Percentiles rank a stretch among this genome's conserved stretches.
phyloP scores from a whole-genome alignment of 1,139 yeast species.

The Suhomyces panamericanus region DNA sequence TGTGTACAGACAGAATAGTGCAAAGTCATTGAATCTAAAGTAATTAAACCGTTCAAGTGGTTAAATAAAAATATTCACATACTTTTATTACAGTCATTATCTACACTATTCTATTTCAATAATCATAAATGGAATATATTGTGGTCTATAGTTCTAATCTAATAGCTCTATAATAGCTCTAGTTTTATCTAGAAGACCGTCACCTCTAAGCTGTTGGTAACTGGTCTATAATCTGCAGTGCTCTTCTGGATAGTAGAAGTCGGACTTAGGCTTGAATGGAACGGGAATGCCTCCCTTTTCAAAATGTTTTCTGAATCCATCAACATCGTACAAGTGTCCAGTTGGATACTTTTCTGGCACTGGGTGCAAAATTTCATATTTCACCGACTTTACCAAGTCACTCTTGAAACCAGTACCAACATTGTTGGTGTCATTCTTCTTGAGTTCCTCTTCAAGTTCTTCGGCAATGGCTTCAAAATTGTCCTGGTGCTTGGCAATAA shows the following conservation, averaged over 20 bases:
- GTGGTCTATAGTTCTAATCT: no score
- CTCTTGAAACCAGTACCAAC: slow-evolving; percentile 10
- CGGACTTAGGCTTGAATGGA: slow-evolving; percentile 34
- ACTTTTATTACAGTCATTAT: no score
- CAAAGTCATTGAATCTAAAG: no score
- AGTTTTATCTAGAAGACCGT: no score
- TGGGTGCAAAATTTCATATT: slow-evolving; percentile 19
- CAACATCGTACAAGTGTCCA: slow-evolving; percentile 25
- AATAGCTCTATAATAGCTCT: no score
- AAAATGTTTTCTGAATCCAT: slow-evolving; percentile 27
- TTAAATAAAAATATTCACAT: no score
- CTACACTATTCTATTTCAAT: no score
- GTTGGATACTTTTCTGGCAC: slow-evolving; percentile 32
- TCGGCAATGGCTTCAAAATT: slow-evolving; percentile 20
- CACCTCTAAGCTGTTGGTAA: neutral
- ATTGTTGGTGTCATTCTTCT: slow-evolving; percentile 3
- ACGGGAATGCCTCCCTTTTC: slow-evolving; percentile 31
- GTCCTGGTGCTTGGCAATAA: slow-evolving; percentile 23
- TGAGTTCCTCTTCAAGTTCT: slow-evolving; percentile 15
- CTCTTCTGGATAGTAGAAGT: slow-evolving; percentile 33
- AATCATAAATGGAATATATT: no score
- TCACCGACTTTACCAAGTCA: slow-evolving; percentile 12
- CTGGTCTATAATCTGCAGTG: slow-evolving; percentile 27
- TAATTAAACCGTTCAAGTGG: no score
- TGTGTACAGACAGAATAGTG: no score